Percentiles rank a stretch among this genome's conserved stretches.
Evolutionary conservation across 345 rosid species (phyloP).

Genomic region (Sisymbrium altissimum): DNA sequence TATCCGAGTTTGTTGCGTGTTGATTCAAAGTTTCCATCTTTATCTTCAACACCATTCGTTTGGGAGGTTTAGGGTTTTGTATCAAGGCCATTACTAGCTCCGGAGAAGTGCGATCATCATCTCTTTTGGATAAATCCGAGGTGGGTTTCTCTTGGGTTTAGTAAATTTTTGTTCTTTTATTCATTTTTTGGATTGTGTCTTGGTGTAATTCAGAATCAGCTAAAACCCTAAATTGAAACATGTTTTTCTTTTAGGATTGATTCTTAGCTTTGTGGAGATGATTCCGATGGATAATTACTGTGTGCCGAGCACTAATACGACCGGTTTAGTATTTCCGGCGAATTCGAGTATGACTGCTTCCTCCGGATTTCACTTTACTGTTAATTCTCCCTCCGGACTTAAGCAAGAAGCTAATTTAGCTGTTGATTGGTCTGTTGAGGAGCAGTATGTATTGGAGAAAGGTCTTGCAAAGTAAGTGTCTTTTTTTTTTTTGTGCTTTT

Average conservation of each 20-base stretch:
- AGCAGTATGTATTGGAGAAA: slow-evolving; percentile 70
- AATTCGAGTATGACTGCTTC: slow-evolving; percentile 26
- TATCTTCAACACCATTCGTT: background rate
- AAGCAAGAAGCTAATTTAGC: slow-evolving; percentile 60
- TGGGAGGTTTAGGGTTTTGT: slow-evolving; percentile 27
- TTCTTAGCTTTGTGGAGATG: slow-evolving; percentile 11
- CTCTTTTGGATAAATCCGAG: slow-evolving; percentile 1
- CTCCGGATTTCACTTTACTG: slow-evolving; percentile 28
- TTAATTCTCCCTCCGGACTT: slow-evolving; percentile 24
- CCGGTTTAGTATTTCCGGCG: slow-evolving; percentile 31
- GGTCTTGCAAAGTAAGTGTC: slow-evolving; percentile 63
- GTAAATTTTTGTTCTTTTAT: background rate
- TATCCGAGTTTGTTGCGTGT: background rate
- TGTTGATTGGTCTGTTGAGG: slow-evolving; percentile 80
- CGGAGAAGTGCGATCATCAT: background rate
- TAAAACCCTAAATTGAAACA: slow-evolving; percentile 22
- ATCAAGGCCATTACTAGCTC: background rate
- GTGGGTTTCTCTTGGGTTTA: slow-evolving; percentile 18
- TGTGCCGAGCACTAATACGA: slow-evolving; percentile 27
- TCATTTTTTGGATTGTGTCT: background rate
- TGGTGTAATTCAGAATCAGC: background rate
- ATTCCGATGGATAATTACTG: slow-evolving; percentile 36
- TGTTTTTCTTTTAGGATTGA: too few relatives aligned
- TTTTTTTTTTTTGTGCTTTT: too few relatives aligned
- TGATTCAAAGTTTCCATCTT: slow-evolving; percentile 7